These are phyloP conservation scores for Leccinum uliginosum DNA, from an alignment of 768 basidiomycete species.

Conservation along the genomic window DNA sequence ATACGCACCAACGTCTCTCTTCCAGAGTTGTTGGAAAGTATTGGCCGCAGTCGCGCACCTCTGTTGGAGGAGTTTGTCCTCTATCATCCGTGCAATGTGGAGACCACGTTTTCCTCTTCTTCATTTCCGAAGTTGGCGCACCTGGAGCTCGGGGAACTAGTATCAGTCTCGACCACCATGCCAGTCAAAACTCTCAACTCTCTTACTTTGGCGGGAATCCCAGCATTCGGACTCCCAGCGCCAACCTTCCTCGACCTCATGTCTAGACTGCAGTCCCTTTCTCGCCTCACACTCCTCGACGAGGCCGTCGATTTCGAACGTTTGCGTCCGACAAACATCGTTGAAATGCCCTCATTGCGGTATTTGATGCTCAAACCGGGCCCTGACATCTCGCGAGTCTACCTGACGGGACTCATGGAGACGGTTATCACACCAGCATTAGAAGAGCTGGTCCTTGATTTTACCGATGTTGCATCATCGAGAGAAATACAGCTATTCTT, in stretches of 20 bases:
- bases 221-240: slow-evolving; percentile 20
- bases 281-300: slow-evolving; percentile 21
- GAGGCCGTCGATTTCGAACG: slow-evolving; percentile 27
- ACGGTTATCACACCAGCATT: slow-evolving; percentile 22
- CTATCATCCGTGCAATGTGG: slow-evolving; percentile 18
- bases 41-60: slow-evolving; percentile 21
- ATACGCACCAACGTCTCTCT: slow-evolving; percentile 22
- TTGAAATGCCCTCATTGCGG: slow-evolving; percentile 19
- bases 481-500: slow-evolving; percentile 29
- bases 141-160: slow-evolving; percentile 20
- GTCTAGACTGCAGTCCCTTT: slow-evolving; percentile 20
- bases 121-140: slow-evolving; percentile 21
- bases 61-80: slow-evolving; percentile 24
- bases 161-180: slow-evolving; percentile 17
- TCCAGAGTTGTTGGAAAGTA: slow-evolving; percentile 22
- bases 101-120: slow-evolving; percentile 13
- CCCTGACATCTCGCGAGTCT: slow-evolving; percentile 25
- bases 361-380: slow-evolving; percentile 23
- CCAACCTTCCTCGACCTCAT: slow-evolving; percentile 19
- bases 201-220: slow-evolving; percentile 23
- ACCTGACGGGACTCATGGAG: slow-evolving; percentile 24
- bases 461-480: slow-evolving; percentile 19
- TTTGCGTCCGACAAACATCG: slow-evolving; percentile 1
- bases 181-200: slow-evolving; percentile 16
- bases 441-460: slow-evolving; percentile 24